Evolutionary conservation across 2,329 filamentous ascomycete genomes (phyloP).

Genomic region (Hirsutella rhossiliensis): DNA sequence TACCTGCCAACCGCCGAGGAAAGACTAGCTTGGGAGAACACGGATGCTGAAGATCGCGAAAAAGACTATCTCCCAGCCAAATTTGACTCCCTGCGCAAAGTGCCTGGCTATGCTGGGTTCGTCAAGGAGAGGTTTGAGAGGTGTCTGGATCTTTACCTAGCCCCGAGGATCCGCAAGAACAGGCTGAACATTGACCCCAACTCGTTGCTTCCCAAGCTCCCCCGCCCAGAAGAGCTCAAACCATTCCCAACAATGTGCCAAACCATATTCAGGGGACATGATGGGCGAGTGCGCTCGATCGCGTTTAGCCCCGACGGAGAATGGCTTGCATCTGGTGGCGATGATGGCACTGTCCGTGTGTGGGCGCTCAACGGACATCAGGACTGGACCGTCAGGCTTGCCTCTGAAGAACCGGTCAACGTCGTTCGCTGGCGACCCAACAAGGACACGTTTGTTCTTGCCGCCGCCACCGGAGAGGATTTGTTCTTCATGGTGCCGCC

Average conservation of each 20-base stretch:
- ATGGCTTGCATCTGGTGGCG: conserved; percentile 83
- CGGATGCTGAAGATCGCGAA: conserved; percentile 82
- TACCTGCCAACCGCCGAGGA: conserved; percentile 84
- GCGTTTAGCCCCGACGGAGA: conserved; percentile 75
- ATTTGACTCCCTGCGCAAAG: conserved; percentile 74
- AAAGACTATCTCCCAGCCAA: conserved; percentile 78
- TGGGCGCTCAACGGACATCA: conserved; percentile 89
- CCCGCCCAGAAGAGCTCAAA: conserved; percentile 82
- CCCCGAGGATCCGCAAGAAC: conserved; percentile 82
- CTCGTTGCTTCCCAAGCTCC: conserved; percentile 83
- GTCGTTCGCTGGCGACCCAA: conserved; percentile 82
- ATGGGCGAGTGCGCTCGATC: conserved; percentile 75
- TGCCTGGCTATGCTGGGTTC: conserved; percentile 80
- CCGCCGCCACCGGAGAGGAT: conserved; percentile 73
- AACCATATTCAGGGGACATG: conserved; percentile 77
- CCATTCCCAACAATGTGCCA: conserved; percentile 89
- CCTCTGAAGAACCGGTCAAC: conserved; percentile 68
- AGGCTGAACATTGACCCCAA: conserved; percentile 94
- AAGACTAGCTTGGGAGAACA: conserved; percentile 70
- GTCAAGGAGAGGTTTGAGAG: conserved; percentile 95
- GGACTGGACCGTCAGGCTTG: conserved; percentile 73
- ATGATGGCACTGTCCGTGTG: conserved; percentile 83
- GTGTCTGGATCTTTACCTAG: conserved; percentile 89
- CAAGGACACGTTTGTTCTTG: conserved; percentile 68
- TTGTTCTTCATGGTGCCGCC: conserved; percentile 75